Evolutionary conservation across 2,329 filamentous ascomycete genomes (phyloP).

Genomic region (Sporothrix schenckii): DNA sequence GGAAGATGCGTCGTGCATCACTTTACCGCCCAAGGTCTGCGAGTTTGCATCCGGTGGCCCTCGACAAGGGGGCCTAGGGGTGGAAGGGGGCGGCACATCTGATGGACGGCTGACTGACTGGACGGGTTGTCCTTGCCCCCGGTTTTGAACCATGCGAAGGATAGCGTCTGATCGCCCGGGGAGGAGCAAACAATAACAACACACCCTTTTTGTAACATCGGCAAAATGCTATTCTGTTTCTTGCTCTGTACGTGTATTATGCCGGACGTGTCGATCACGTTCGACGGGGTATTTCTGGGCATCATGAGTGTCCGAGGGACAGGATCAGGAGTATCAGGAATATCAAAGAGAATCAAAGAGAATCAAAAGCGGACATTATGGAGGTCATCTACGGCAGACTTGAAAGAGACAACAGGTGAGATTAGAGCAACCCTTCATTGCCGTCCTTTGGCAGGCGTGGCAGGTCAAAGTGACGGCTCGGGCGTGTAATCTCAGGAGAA

Average conservation of each 20-base stretch:
- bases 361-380: too few species aligned
- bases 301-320: not conserved
- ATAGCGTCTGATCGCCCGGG: constrained; percentile 5
- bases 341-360: not conserved
- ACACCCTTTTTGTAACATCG: constrained; percentile 11
- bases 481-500: not conserved
- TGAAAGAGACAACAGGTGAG: too few species aligned
- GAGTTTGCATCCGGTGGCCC: not conserved
- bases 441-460: not conserved
- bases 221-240: constrained; percentile 1
- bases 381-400: too few species aligned
- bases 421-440: not conserved
- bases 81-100: not conserved
- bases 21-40: not conserved
- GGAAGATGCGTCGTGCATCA: constrained; percentile 11
- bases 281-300: not conserved
- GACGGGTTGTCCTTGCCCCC: constrained; percentile 18
- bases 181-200: not conserved
- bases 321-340: not conserved
- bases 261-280: constrained; percentile 17
- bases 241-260: not conserved
- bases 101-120: not conserved
- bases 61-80: not conserved
- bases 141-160: constrained; percentile 3
- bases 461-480: not conserved